Evolutionary conservation across 2,329 filamentous ascomycete genomes (phyloP), one percentile per base, ranked within the genome.

Genomic region (Fusarium palustre): DNA sequence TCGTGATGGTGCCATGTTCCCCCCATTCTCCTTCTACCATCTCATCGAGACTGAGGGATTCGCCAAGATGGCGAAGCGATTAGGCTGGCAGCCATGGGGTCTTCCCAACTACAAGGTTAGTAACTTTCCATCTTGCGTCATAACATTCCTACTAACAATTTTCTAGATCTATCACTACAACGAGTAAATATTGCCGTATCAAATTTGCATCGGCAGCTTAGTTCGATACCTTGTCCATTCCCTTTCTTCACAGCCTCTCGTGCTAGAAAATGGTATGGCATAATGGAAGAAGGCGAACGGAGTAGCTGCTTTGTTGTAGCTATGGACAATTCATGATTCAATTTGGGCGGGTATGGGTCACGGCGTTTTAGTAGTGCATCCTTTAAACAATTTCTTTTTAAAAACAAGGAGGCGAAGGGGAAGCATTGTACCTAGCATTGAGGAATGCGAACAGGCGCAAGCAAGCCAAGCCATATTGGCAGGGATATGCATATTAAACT

Each of bases 41-140:
- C 85, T 99, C 64, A 97, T 99, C 65, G 96, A 99, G 84, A 98
- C 96, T 0, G 96, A 99, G 77, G 96, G 96, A 0, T 99, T 99
- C 76, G 94, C 96, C 20, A 97, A 95, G 82, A 99, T 99, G 96
- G 94, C 94, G 15, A 91, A 88, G 78, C 86, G 96, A 70, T 80
- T 99, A 76, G 94, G 94, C 49, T 97, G 94, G 90, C 86, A 91
- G 66, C 88, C 92, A 61, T 93, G 87, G 72, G 96, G 96, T n/a
- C 82, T 98, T 76, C 96, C 96, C 42, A 97, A 98, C 82, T 99
- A 99, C 82, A 94, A 95, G 86, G 96, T 97, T 82, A 78, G 88
- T 81, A 28, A 18, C 25, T 47, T 36, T 24, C 1, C 18, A n/a
- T 7, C 12, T 28, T 20, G 7, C 13, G 20, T 20, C 18, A 16